Percentiles rank a stretch among this genome's conserved stretches.
phyloP scores from a whole-genome alignment of 179 eudicot species.

The Beta lomatogona region DNA sequence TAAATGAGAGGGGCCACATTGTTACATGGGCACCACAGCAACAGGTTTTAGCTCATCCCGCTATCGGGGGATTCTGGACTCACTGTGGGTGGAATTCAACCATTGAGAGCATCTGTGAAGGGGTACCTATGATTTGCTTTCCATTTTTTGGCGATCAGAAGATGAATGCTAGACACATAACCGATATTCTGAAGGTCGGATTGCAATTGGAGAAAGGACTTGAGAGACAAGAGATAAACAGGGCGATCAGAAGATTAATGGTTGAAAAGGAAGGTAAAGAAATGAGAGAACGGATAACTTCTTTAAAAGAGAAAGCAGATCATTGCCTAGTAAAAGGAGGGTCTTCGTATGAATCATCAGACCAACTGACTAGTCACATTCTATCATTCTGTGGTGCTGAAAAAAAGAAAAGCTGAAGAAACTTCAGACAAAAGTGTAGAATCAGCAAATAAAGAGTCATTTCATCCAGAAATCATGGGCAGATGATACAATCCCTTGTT shows the following conservation, averaged over 20 bases:
- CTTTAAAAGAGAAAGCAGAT: constrained; percentile 43
- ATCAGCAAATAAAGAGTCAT: constrained; percentile 7
- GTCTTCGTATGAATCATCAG: constrained; percentile 40
- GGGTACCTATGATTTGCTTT: constrained; percentile 64
- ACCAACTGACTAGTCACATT: constrained; percentile 33
- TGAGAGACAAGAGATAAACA: constrained; percentile 34
- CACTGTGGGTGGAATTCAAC: constrained; percentile 72
- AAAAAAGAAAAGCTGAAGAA: neutral
- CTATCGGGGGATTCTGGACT: constrained; percentile 65
- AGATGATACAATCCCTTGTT: neutral
- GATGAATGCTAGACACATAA: constrained; percentile 47
- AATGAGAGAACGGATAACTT: constrained; percentile 43
- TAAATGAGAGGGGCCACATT: constrained; percentile 36
- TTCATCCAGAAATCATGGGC: neutral
- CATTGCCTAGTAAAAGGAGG: constrained; percentile 40
- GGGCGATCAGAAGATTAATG: constrained; percentile 41
- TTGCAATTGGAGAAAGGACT: constrained; percentile 35
- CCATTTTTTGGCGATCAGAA: constrained; percentile 53
- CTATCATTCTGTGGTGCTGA: constrained; percentile 33
- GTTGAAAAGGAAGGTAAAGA: constrained; percentile 50
- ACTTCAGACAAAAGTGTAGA: neutral
- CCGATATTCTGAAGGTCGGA: constrained; percentile 46
- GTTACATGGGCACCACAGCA: constrained; percentile 66
- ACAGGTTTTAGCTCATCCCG: constrained; percentile 55
- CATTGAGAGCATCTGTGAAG: constrained; percentile 64